Evolutionary conservation across 345 rosid genomes (phyloP).

Genomic region (Dovyalis caffra): DNA sequence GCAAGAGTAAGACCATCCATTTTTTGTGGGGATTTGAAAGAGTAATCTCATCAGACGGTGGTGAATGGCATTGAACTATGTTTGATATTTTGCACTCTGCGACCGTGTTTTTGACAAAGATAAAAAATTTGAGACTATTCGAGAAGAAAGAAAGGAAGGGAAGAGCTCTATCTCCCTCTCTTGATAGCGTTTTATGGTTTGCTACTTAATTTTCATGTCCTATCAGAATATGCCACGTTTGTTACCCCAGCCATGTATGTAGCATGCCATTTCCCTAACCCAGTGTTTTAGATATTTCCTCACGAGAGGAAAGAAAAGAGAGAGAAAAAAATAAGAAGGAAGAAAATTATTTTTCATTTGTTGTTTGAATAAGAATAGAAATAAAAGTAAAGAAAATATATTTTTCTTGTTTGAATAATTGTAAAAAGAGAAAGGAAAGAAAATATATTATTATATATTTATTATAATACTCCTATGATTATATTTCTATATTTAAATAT

Average conservation of each 20-base stretch:
- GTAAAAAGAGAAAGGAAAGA: too few species aligned
- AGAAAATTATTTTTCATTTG: too few species aligned
- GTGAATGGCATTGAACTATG: neutral
- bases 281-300: too few species aligned
- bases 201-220: neutral
- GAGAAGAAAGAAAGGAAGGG: neutral
- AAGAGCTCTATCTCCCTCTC: slow-evolving; percentile 10
- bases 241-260: neutral
- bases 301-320: too few species aligned
- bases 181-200: neutral
- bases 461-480: too few species aligned
- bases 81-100: neutral
- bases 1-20: slow-evolving; percentile 61
- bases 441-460: too few species aligned
- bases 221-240: slow-evolving; percentile 8
- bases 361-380: too few species aligned
- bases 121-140: neutral
- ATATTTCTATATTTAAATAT: too few species aligned
- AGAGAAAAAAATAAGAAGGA: too few species aligned
- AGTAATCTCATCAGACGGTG: slow-evolving; percentile 18
- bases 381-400: too few species aligned
- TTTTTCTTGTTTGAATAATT: too few species aligned
- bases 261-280: too few species aligned
- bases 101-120: neutral
- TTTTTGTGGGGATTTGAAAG: neutral